Evolutionary conservation across 768 basidiomycete species (phyloP).

Genomic region (Steccherinum ochraceum): DNA sequence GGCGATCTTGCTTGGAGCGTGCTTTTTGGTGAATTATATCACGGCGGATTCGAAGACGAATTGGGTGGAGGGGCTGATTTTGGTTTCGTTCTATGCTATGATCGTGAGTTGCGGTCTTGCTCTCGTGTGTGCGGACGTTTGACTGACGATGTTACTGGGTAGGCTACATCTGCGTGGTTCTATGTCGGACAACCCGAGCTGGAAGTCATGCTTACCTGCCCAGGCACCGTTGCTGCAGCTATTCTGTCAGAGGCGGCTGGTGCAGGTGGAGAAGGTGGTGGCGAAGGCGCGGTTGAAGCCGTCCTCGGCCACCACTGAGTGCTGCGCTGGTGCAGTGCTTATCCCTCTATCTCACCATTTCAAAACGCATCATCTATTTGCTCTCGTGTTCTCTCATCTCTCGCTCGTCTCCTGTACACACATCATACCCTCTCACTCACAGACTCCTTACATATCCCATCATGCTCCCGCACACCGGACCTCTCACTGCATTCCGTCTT

Average conservation of each 20-base stretch:
- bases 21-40: constrained; percentile 76
- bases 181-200: constrained; percentile 54
- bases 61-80: constrained; percentile 51
- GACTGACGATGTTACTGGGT: background rate
- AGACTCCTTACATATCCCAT: too few relatives aligned
- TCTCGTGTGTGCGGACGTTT: constrained; percentile 47
- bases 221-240: constrained; percentile 29
- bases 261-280: constrained; percentile 3
- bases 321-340: background rate
- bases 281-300: too few relatives aligned
- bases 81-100: background rate
- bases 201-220: constrained; percentile 34
- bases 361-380: background rate
- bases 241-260: constrained; percentile 17
- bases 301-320: background rate
- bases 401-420: too few relatives aligned
- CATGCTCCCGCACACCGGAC: too few relatives aligned
- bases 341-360: background rate
- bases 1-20: constrained; percentile 54
- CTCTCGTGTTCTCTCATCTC: too few relatives aligned
- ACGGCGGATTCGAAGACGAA: constrained; percentile 77
- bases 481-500: too few relatives aligned
- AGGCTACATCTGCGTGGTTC: constrained; percentile 66
- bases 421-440: too few relatives aligned
- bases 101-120: constrained; percentile 46